These are phyloP conservation scores for Hypsizygus marmoreus DNA, from an alignment of 768 basidiomycete species.

Conservation along the genomic window DNA sequence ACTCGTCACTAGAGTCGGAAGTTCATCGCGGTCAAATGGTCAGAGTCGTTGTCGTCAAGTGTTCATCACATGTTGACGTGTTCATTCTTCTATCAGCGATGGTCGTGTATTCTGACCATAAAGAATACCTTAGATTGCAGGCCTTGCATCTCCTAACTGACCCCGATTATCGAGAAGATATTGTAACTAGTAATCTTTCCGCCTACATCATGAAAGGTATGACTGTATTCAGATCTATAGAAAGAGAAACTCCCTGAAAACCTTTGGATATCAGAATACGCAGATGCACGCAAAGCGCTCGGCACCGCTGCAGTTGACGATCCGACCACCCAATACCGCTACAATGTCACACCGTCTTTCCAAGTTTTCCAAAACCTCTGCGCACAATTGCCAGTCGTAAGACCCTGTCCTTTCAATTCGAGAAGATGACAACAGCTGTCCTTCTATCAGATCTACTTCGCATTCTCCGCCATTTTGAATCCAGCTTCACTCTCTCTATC, in stretches of 20 bases:
- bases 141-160: constrained; percentile 9
- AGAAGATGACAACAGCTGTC: background rate
- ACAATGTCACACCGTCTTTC: constrained; percentile 2
- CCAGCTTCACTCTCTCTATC: constrained; percentile 38
- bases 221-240: background rate
- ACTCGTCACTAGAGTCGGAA: constrained; percentile 1
- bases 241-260: background rate
- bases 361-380: constrained; percentile 18
- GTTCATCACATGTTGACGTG: background rate
- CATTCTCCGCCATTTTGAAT: constrained; percentile 27
- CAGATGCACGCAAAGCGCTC: constrained; percentile 20
- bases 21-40: constrained; percentile 5
- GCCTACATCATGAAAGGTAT: constrained; percentile 30
- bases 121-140: constrained; percentile 6
- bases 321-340: constrained; percentile 13
- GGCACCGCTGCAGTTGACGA: constrained; percentile 20
- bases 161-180: constrained; percentile 32
- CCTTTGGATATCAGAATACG: constrained; percentile 23
- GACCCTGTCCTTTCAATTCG: background rate
- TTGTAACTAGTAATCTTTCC: constrained; percentile 37
- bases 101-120: constrained; percentile 2
- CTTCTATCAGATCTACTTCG: constrained; percentile 35
- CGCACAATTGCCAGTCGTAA: constrained; percentile 31
- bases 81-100: constrained; percentile 7
- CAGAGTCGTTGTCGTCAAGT: background rate